Base-by-base conservation (phyloP, 352 stramenopile species). In the Phytopythium montanum region DNA sequence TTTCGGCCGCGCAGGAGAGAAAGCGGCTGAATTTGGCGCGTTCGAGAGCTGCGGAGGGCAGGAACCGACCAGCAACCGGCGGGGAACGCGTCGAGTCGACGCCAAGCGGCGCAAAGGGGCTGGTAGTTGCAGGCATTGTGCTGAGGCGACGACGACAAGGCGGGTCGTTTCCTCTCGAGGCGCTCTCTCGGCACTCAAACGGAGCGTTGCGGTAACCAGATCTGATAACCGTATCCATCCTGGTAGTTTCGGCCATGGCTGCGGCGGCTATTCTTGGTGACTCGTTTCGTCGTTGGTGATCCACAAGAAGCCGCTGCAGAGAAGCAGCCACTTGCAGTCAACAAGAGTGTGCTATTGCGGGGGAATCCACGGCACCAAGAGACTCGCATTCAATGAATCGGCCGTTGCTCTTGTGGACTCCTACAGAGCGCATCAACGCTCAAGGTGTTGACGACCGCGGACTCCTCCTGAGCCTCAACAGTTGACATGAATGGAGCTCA, bases 211-310 rank as follows among this genome's bases (percentile, higher is more conserved):
- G 21, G 46, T 36, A 53, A 53, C 46, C 46, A 53, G 46, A 54
- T 54, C 48, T 54, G 48, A 54, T 54, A 54, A 54, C 28, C 48
- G 18, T 54, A 54, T 54, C 48, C 48, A 12, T n/a, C n/a, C n/a
- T n/a, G n/a, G n/a, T n/a, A n/a, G n/a, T 16, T 5, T 4, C 25
- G 9, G 42, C 21, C 25, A 23, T 12, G n/a, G n/a, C n/a, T n/a
- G 3, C 31, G 9, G 31, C 31, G 13, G 46, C 46, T 53, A 53
- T 53, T 53, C 13, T 1, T 53, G 46, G 23, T 7, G 16, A 25
- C 46, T 19, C 23, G 46, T 36, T 53, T 53, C 14, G 25, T n/a
- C 5, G 16, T n/a, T 23, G 39, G 10, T 41, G 36, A 14, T 14
- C 8, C 19, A 50, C 44, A 29, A 29, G n/a, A 12, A 31, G 21